phyloP scores from a whole-genome alignment of 768 basidiomycete species.

The Lanmaoa pseudosensibilis region DNA sequence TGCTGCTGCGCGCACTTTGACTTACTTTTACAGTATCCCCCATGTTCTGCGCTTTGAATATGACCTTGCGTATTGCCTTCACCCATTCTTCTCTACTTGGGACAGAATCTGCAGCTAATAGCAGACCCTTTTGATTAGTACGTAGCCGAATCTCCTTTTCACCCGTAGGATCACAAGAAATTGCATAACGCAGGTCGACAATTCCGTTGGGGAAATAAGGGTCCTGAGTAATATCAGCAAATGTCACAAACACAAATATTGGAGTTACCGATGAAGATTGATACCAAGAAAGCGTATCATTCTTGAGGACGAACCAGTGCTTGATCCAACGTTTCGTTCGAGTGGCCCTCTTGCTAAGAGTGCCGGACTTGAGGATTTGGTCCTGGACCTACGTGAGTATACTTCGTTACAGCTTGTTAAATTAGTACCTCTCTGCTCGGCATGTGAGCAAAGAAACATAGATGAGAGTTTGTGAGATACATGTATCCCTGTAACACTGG shows the following conservation, averaged over 20 bases:
- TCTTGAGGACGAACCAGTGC: constrained; percentile 96
- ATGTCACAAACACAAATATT: constrained; percentile 1
- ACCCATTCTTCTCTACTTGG: constrained; percentile 94
- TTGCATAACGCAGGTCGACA: constrained; percentile 90
- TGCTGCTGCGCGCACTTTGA: not conserved
- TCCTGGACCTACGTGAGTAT: constrained; percentile 51
- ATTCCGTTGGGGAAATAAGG: constrained; percentile 98
- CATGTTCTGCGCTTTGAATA: constrained; percentile 95
- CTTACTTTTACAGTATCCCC: constrained; percentile 91
- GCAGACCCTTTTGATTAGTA: constrained; percentile 76
- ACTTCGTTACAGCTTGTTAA: not conserved
- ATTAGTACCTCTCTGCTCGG: constrained; percentile 75
- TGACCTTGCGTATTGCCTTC: constrained; percentile 89
- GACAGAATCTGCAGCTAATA: constrained; percentile 73
- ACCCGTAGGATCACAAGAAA: constrained; percentile 77
- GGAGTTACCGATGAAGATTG: constrained; percentile 80
- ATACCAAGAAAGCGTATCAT: constrained; percentile 96
- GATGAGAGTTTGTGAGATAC: constrained; percentile 89
- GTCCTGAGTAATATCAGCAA: constrained; percentile 52
- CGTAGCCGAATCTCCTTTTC: constrained; percentile 81
- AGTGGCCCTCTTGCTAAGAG: constrained; percentile 82
- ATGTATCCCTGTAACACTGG: constrained; percentile 95
- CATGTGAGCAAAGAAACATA: constrained; percentile 98
- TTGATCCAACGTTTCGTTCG: constrained; percentile 91
- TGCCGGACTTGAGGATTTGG: constrained; percentile 89